Evolutionary conservation across 2,329 filamentous ascomycete species (phyloP).

Genomic region (Trichothecium roseum): DNA sequence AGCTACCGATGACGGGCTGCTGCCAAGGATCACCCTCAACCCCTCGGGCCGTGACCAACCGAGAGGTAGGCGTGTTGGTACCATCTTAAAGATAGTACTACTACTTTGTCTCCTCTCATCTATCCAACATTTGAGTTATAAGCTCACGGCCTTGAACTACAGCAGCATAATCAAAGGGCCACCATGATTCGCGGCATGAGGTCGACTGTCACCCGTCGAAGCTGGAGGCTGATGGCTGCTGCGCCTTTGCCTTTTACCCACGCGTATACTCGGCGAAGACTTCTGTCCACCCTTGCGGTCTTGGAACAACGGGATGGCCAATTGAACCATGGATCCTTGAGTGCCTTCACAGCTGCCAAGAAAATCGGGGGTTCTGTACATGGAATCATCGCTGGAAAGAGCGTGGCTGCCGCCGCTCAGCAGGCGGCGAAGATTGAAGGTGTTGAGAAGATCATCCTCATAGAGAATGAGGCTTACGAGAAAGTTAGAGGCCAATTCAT

Average conservation of each 20-base stretch:
- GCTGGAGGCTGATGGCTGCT: conserved; percentile 15
- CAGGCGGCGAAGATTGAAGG: conserved; percentile 84
- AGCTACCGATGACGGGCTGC: conserved; percentile 2
- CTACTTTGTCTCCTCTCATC: not conserved
- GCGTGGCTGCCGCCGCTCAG: conserved; percentile 64
- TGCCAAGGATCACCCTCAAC: not conserved
- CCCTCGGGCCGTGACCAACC: conserved; percentile 29
- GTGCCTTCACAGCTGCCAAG: conserved; percentile 75
- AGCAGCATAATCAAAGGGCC: conserved; percentile 1
- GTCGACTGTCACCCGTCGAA: conserved; percentile 16
- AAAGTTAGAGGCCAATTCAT: conserved; percentile 57
- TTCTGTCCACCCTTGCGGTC: conserved; percentile 81
- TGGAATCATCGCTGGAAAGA: conserved; percentile 76
- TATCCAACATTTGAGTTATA: too few relatives aligned
- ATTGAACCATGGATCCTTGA: conserved; percentile 72
- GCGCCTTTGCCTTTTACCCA: conserved; percentile 13
- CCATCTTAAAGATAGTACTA: too few relatives aligned
- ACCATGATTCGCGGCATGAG: conserved; percentile 21
- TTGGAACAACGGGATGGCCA: conserved; percentile 89
- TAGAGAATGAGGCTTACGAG: conserved; percentile 86
- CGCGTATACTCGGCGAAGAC: conserved; percentile 26
- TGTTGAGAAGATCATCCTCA: conserved; percentile 79
- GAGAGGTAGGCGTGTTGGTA: conserved; percentile 6
- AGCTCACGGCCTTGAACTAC: not conserved
- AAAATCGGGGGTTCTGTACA: conserved; percentile 80